A percentile compares a stretch with the other conserved stretches of the same genome.
These are phyloP conservation scores for Desmodesmus armatus DNA, from an alignment of 139 green algal genomes.

Conservation along the genomic window DNA sequence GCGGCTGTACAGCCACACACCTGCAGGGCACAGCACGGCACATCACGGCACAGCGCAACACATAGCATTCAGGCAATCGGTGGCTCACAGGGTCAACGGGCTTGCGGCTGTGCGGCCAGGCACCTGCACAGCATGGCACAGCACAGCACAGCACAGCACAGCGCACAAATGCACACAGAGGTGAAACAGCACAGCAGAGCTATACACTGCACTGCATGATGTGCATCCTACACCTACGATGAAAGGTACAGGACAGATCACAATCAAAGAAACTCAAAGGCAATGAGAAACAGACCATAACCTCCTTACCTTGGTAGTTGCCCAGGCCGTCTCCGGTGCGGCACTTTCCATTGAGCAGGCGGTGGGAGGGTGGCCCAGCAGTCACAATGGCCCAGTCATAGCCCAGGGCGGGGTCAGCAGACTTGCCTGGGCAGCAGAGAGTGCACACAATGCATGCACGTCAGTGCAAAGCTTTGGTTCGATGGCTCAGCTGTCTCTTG, in stretches of 20 bases:
- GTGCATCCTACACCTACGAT: neutral
- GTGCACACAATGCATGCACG: too few relatives aligned
- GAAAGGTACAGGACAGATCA: too few relatives aligned
- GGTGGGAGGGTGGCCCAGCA: constrained; percentile 20
- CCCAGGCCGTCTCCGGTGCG: constrained; percentile 40
- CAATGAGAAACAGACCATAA: too few relatives aligned
- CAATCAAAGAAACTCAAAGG: too few relatives aligned
- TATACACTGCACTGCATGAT: neutral
- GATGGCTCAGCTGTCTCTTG: too few relatives aligned
- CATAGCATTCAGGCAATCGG: neutral
- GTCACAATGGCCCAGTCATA: constrained; percentile 60
- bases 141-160: too few relatives aligned
- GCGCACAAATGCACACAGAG: neutral
- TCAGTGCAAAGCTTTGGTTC: too few relatives aligned
- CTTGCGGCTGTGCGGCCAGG: constrained; percentile 52
- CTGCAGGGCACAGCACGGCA: neutral
- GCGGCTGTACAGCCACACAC: constrained; percentile 51
- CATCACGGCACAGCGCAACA: too few relatives aligned
- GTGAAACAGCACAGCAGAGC: neutral
- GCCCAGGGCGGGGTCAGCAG: constrained; percentile 23
- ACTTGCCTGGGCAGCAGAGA: constrained; percentile 31
- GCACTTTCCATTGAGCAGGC: constrained; percentile 30
- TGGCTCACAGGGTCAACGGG: constrained; percentile 33
- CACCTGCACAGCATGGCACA: neutral
- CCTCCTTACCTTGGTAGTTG: constrained; percentile 42